Evolutionary conservation across 2,329 filamentous ascomycete species (phyloP).

Genomic region (Alternaria alternata): DNA sequence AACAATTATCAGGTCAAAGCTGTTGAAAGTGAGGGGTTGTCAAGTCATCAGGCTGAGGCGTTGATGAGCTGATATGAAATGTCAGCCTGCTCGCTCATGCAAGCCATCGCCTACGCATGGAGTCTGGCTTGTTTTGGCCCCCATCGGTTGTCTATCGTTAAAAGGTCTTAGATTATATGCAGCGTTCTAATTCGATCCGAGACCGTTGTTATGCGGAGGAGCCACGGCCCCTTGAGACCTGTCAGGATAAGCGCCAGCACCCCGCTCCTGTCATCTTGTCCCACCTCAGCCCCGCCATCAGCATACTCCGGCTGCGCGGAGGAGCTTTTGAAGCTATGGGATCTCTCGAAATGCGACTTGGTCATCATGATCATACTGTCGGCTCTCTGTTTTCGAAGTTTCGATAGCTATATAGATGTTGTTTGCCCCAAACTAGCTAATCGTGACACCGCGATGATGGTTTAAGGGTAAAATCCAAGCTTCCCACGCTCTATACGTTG

Average conservation of each 20-base stretch:
- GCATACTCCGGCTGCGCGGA: background rate
- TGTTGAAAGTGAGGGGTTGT: no score
- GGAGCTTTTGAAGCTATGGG: background rate
- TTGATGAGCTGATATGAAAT: background rate
- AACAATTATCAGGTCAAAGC: no score
- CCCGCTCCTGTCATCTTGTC: conserved; percentile 1
- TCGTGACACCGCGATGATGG: conserved; percentile 26
- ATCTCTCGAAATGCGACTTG: accelerated
- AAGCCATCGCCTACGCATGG: background rate
- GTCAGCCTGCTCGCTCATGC: background rate
- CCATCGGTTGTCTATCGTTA: accelerated
- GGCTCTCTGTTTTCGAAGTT: accelerated
- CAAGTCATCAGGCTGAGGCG: no score
- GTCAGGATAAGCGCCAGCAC: conserved; percentile 2
- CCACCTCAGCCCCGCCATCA: conserved; percentile 5
- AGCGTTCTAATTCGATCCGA: background rate
- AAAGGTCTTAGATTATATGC: background rate
- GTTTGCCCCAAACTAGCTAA: accelerated
- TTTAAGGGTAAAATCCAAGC: conserved; percentile 45
- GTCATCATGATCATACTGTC: no score
- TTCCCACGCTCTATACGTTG: conserved; percentile 31
- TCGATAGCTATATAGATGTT: background rate
- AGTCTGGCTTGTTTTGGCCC: background rate
- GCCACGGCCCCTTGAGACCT: background rate
- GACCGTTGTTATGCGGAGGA: background rate